Evolutionary conservation across 768 basidiomycete species (phyloP), one percentile per base, ranked within the genome.

Genomic region (Boletellus ananiceps): DNA sequence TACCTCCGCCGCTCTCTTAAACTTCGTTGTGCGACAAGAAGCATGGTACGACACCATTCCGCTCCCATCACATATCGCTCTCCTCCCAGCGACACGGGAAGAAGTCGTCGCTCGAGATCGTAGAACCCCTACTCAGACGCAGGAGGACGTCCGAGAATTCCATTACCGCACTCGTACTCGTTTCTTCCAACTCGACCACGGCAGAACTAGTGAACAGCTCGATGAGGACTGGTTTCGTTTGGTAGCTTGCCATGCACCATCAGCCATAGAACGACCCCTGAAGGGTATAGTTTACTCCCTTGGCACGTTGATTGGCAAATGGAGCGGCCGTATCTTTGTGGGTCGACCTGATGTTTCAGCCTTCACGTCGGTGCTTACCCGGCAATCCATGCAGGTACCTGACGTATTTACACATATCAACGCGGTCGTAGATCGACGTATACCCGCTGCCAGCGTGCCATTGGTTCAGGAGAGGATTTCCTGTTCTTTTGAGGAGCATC

Each of bases 201-300:
- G 54, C n/a, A 33, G 34, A 9, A 8, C 46, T 25, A 72, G 74
- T 34, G 49, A 52, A 33, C 55, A 51, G 18, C 70, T 74, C 50
- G 80, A 81, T 55, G 59, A 59, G 39, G 77, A 78, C 46, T 81
- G 78, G 79, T 70, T 65, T 53, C 72, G 78, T 32, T 54, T 76
- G 19, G 74, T 73, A 4, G 61, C 66, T 8, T 79, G 77, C 44
- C 61, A 71, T 49, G 66, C 76, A 44, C 64, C 70, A 4, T 70
- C 66, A 61, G 55, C 60, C 19, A 57, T 58, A 29, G 61, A 68
- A 36, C 59, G 62, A n/a, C 68, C 73, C 12, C 56, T 76, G 25
- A 69, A 71, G 50, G 74, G 75, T 18, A 53, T 64, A 2, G 68
- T 78, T 18, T 78, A 72, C 52, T 59, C 62, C n/a, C 64, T 68